Base-by-base conservation (phyloP, 1,139 yeast genomes). In the Pichia norvegensis region DNA sequence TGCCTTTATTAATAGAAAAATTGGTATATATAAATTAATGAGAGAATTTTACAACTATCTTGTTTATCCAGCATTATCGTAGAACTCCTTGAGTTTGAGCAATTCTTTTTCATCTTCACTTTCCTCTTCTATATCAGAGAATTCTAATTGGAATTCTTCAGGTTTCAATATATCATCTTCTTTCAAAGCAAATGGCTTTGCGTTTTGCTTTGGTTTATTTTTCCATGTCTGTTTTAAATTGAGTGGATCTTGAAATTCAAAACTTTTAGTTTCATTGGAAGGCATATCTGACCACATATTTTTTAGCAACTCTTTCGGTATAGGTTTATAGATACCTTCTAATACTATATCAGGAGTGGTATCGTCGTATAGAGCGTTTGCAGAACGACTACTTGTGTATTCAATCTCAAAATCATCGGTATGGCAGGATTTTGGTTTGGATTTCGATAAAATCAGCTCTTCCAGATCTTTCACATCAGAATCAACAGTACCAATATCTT, bases 341-440 rank as follows among this genome's bases (percentile, higher is more conserved):
- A 37, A 2, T 4, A 46, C 44, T 10, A 38, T 20, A 39, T 48
- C 51, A 1, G 51, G 51, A 5, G 46, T 33, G 7, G 41, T 33
- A 29, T 47, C 48, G 27, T 48, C 47, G 14, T 46, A 48, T n/a
- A 14, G 17, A 4, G 46, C 51, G 33, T 48, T 44, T 2, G 27
- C 40, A 4, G 25, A 40, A 14, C 65, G 64, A 21, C 62, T 49
- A 27, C 66, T 67, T 2, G 64, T 66, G 3, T 61, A 56, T 38
- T 58, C 66, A 20, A 58, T 49, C 46, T 73, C 78, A 33, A 73
- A 61, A 45, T 73, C 73, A 38, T 61, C 61, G 33, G 65, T 68
- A 4, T 57, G 49, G 44, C 59, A 44, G 49, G 46, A 47, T 8
- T 21, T 38, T 25, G 17, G 23, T 9, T 27, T 23, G 9, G 33